Evolutionary conservation across 441 rosid genomes (phyloP).

Genomic region (Gossypium davidsonii): DNA sequence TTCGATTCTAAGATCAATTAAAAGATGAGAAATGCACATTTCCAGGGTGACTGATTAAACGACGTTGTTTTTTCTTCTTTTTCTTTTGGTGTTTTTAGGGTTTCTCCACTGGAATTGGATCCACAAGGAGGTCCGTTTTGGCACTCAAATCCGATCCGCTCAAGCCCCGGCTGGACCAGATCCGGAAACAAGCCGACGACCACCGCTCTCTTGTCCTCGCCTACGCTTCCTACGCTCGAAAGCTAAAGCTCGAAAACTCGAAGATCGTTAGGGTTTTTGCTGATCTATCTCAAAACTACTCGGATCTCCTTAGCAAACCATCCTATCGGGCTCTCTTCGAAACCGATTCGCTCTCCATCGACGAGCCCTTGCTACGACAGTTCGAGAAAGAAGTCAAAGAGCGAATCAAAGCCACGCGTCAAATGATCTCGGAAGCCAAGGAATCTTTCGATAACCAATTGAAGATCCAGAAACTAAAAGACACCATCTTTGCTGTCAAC

Average conservation of each 20-base stretch:
- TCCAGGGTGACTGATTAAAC: background rate
- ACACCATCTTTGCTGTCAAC: constrained; percentile 73
- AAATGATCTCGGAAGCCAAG: constrained; percentile 79
- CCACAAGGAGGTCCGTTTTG: constrained; percentile 62
- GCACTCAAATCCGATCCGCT: constrained; percentile 84
- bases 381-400: constrained; percentile 95
- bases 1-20: background rate
- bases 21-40: background rate
- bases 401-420: constrained; percentile 81
- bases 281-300: constrained; percentile 73
- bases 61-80: background rate
- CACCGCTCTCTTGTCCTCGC: constrained; percentile 76
- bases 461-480: constrained; percentile 90
- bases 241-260: constrained; percentile 89
- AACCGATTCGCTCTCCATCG: constrained; percentile 54
- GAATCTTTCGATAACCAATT: constrained; percentile 91
- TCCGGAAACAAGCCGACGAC: constrained; percentile 92
- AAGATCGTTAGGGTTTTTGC: constrained; percentile 84
- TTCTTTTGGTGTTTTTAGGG: constrained; percentile 30
- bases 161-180: constrained; percentile 80
- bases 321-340: constrained; percentile 47
- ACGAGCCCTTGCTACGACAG: constrained; percentile 54
- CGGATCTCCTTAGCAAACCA: constrained; percentile 76
- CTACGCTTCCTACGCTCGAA: constrained; percentile 83
- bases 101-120: constrained; percentile 36